phyloP scores from a whole-genome alignment of 2,329 filamentous ascomycete species.

The Ophiostoma fasciatum region DNA sequence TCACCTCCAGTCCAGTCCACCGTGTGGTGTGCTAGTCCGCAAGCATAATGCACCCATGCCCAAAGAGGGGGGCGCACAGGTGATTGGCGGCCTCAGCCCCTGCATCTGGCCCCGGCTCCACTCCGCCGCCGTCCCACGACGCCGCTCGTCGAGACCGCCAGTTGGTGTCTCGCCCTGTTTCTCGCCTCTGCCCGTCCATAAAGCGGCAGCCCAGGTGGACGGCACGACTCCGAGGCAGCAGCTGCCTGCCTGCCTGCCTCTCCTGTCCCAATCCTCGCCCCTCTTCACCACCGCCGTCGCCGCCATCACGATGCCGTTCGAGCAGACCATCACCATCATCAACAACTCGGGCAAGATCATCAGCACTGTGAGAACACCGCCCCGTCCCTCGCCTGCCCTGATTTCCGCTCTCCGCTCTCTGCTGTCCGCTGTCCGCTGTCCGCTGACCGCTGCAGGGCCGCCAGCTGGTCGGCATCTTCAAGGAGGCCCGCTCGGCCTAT shows the following conservation, averaged over 20 bases:
- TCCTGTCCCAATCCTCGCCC: too few relatives aligned
- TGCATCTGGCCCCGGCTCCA: neutral
- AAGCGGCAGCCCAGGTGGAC: too few relatives aligned
- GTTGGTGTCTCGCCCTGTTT: neutral
- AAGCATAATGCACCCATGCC: too few relatives aligned
- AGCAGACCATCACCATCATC: conserved; percentile 74
- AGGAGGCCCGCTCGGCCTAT: conserved; percentile 80
- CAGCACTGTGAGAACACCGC: conserved; percentile 62
- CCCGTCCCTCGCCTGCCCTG: neutral
- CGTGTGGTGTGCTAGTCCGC: too few relatives aligned
- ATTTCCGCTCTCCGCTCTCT: neutral
- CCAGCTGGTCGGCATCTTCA: conserved; percentile 79
- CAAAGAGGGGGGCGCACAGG: too few relatives aligned
- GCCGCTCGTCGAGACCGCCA: neutral
- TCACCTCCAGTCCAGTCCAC: too few relatives aligned
- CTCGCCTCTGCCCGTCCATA: too few relatives aligned
- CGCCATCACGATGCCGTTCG: conserved; percentile 25
- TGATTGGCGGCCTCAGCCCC: neutral
- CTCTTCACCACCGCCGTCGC: too few relatives aligned
- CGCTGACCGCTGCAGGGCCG: conserved; percentile 48
- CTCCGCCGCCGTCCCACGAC: neutral
- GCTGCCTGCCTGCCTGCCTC: too few relatives aligned
- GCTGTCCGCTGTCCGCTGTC: neutral
- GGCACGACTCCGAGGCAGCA: too few relatives aligned
- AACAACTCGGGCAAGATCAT: conserved; percentile 86